Percentiles rank a stretch among this genome's conserved stretches.
Evolutionary conservation across 805 yeast genomes (phyloP).

Genomic region (Wickerhamiella galacta): DNA sequence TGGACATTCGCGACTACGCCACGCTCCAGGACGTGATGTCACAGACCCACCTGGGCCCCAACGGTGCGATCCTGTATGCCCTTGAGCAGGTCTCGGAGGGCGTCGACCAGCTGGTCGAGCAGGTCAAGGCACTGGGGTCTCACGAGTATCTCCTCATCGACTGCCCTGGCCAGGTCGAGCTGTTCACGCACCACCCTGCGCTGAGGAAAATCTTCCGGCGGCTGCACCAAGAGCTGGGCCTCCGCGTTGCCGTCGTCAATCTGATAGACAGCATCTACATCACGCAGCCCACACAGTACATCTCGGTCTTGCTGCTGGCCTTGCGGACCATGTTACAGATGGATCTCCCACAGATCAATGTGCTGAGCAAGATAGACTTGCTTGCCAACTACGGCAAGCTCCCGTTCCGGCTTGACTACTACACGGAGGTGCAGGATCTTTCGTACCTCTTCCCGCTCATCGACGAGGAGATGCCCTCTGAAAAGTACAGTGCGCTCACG

Average conservation of each 20-base stretch:
- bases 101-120: conserved; percentile 40
- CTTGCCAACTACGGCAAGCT: conserved; percentile 60
- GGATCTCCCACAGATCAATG: conserved; percentile 86
- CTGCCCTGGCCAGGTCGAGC: conserved; percentile 84
- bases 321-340: conserved; percentile 84
- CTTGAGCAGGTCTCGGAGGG: conserved; percentile 47
- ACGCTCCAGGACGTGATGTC: conserved; percentile 67
- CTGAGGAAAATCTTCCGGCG: conserved; percentile 48
- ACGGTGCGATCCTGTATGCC: conserved; percentile 85
- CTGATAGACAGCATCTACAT: conserved; percentile 69
- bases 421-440: conserved; percentile 84
- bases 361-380: conserved; percentile 78
- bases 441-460: conserved; percentile 48
- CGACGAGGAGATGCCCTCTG: conserved; percentile 50
- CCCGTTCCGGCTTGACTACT: conserved; percentile 64
- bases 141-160: conserved; percentile 56
- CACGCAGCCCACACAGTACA: conserved; percentile 76
- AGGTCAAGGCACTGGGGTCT: conserved; percentile 38
- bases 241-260: conserved; percentile 59
- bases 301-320: conserved; percentile 64
- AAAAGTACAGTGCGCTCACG: conserved; percentile 49
- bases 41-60: conserved; percentile 57
- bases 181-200: conserved; percentile 78
- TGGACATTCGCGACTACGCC: conserved; percentile 64
- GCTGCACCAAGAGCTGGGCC: conserved; percentile 45